phyloP scores from a whole-genome alignment of 2,329 filamentous ascomycete species.

The Hymenoscyphus occultus region DNA sequence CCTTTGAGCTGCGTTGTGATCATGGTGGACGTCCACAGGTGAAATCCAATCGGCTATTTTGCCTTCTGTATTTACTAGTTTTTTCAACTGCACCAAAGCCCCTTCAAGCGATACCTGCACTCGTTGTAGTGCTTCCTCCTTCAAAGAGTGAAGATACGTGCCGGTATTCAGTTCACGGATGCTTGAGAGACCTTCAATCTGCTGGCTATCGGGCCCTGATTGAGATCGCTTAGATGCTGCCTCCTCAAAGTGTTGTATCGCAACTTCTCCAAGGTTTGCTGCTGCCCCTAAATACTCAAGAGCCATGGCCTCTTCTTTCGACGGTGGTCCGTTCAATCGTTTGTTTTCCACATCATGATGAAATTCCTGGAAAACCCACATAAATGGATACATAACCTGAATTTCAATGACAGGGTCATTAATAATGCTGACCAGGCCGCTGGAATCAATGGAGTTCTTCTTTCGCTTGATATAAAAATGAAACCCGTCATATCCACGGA shows the following conservation, averaged over 20 bases:
- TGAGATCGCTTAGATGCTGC: neutral
- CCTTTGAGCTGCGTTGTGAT: neutral
- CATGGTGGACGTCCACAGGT: neutral
- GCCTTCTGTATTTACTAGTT: neutral
- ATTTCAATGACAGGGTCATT: too few relatives aligned
- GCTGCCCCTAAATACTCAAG: neutral
- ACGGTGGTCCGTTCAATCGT: too few relatives aligned
- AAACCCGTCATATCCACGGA: neutral
- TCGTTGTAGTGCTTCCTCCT: neutral
- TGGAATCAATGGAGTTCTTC: neutral
- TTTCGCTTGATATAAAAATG: neutral
- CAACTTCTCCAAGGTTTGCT: neutral
- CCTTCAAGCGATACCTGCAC: neutral
- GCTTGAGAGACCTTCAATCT: neutral
- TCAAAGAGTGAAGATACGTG: neutral
- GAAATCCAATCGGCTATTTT: neutral
- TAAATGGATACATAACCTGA: conserved; percentile 4
- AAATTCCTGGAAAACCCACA: neutral
- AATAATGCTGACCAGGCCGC: too few relatives aligned
- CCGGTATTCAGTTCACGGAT: neutral
- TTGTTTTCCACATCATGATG: too few relatives aligned
- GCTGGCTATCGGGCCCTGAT: neutral
- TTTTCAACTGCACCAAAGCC: neutral
- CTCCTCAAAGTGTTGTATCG: neutral
- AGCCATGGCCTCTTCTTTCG: neutral